A percentile compares a stretch with the other conserved stretches of the same genome.
These are phyloP conservation scores for Colletotrichum viniferum DNA, from an alignment of 2,329 filamentous ascomycete species.

Conservation along the genomic window DNA sequence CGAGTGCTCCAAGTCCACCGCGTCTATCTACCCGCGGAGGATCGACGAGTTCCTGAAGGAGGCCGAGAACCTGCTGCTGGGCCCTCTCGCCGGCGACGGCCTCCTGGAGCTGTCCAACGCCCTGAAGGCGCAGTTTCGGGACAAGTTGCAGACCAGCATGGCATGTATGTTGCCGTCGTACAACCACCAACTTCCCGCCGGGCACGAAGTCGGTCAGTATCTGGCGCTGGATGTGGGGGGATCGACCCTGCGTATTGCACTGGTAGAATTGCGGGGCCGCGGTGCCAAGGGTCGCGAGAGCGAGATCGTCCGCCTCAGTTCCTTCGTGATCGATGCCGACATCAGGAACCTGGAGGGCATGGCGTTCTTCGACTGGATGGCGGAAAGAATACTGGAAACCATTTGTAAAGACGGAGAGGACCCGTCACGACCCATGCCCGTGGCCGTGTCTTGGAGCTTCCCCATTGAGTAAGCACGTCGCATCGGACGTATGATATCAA, in stretches of 20 bases:
- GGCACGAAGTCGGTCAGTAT: slow-evolving; percentile 62
- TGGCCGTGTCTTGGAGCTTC: slow-evolving; percentile 73
- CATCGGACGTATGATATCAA: not conserved
- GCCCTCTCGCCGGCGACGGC: slow-evolving; percentile 49
- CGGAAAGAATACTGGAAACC: slow-evolving; percentile 61
- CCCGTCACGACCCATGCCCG: slow-evolving; percentile 51
- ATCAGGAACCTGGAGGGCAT: slow-evolving; percentile 63
- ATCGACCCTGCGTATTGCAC: slow-evolving; percentile 68
- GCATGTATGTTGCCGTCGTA: slow-evolving; percentile 71
- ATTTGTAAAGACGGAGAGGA: slow-evolving; percentile 45
- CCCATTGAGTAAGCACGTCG: slow-evolving; percentile 64
- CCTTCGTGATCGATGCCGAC: slow-evolving; percentile 59
- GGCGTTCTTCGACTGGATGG: slow-evolving; percentile 73
- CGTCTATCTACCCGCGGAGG: slow-evolving; percentile 29
- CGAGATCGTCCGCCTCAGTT: slow-evolving; percentile 58
- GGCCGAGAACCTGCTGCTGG: slow-evolving; percentile 56
- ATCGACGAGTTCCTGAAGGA: slow-evolving; percentile 60
- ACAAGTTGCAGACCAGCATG: slow-evolving; percentile 54
- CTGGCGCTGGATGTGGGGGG: slow-evolving; percentile 72
- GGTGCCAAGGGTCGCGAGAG: slow-evolving; percentile 41
- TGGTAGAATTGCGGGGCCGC: slow-evolving; percentile 63
- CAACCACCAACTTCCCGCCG: slow-evolving; percentile 67
- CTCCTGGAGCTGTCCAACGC: slow-evolving; percentile 51
- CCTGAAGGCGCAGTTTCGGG: slow-evolving; percentile 60
- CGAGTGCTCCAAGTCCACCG: not conserved